Base-by-base conservation (phyloP, 768 basidiomycete species). In the Lyophyllum decastes region DNA sequence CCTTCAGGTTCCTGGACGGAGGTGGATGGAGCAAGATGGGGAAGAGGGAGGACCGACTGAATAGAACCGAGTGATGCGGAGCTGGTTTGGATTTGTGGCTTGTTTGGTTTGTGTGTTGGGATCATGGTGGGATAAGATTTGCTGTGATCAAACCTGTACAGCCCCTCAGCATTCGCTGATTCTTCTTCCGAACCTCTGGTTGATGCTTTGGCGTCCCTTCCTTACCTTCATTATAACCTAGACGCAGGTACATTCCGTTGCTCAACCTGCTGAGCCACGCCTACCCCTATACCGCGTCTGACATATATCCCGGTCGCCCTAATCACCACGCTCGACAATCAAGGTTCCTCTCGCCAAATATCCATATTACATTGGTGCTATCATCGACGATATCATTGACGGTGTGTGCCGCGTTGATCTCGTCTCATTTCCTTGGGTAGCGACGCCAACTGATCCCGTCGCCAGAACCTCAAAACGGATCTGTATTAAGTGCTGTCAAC, bases 61-160 rank as follows among this genome's bases (percentile, higher is more conserved):
- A 25, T 30, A 38, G 55, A 51, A 57, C 43, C 57, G 60, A 46
- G 45, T 55, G 60, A 52, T 58, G 56, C 56, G 59, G 58, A 57
- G 52, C 44, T 58, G 54, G 51, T n/a, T 54, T 34, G 57, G 45
- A 24, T 57, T 60, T 48, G 49, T 57, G 59, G 59, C 48, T 60
- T 49, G 56, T 38, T 60, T 60, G 59, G 49, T 54, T 58, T 43
- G 58, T 30, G 46, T 30, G 30, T 30, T 30, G 30, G 30, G 30
- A 30, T 30, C 30, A 45, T 34, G 40, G 45, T 57, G 62, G 59
- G 62, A 61, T 63, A 35, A 55, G 59, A 63, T 63, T 60, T 59
- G 43, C 49, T 51, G 46, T 55, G 60, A 64, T 64, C 60, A 64
- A 64, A 61, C 57, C 63, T 64, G 63, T 64, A 60, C 59, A 52